These are phyloP conservation scores for Bisporella sp. DNA, from an alignment of 2,329 filamentous ascomycete species.

Conservation along the genomic window DNA sequence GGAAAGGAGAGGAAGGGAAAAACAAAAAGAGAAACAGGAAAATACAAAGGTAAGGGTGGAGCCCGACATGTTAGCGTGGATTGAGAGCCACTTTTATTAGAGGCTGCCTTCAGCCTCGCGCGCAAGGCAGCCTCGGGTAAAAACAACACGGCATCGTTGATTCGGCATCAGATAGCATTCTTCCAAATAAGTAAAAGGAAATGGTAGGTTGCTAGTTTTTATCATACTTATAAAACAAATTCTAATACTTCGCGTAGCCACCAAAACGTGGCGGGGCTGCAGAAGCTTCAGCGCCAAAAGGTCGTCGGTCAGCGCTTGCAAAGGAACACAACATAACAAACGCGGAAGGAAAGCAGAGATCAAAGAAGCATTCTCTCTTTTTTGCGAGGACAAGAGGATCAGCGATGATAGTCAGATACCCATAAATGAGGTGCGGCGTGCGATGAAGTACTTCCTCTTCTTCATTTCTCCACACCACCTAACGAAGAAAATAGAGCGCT, in stretches of 20 bases:
- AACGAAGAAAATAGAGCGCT: slow-evolving; percentile 57
- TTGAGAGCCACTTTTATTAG: no score
- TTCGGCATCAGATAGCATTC: neutral
- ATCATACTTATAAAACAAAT: neutral
- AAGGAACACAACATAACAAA: slow-evolving; percentile 83
- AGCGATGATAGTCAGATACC: slow-evolving; percentile 55
- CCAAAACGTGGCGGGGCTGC: slow-evolving; percentile 23
- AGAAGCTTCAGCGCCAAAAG: slow-evolving; percentile 14
- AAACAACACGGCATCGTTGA: neutral
- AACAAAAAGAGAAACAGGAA: no score
- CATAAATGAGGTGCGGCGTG: slow-evolving; percentile 51
- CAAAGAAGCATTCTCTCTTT: slow-evolving; percentile 80
- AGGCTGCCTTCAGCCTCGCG: no score
- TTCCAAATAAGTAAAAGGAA: neutral
- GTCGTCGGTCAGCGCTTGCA: slow-evolving; percentile 76
- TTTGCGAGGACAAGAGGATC: slow-evolving; percentile 62
- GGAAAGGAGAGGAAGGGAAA: no score
- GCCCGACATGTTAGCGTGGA: no score
- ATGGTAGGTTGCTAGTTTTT: slow-evolving; percentile 4
- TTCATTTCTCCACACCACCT: slow-evolving; percentile 1
- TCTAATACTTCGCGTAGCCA: slow-evolving; percentile 12
- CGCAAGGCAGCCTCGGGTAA: no score
- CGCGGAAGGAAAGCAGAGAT: slow-evolving; percentile 85
- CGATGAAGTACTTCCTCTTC: slow-evolving; percentile 52
- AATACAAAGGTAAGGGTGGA: no score